Base-by-base conservation (phyloP, 1,284 basidiomycete genomes). In the Papiliotrema laurentii region DNA sequence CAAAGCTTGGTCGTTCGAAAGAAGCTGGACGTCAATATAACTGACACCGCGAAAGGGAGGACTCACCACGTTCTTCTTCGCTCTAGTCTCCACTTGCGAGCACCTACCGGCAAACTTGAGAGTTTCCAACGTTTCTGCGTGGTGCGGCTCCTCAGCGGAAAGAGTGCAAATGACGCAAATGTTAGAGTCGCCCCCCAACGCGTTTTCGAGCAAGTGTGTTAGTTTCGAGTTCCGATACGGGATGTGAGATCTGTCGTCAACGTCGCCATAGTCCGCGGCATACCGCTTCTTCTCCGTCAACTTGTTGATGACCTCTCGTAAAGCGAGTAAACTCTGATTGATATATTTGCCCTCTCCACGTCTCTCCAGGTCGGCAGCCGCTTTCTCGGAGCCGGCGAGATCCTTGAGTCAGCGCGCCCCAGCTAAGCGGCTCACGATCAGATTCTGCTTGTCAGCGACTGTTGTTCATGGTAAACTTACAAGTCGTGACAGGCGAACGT, bases 131-230 rank as follows among this genome's bases (percentile, higher is more conserved):
- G 77, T 79, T 58, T 81, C 80, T 14, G 72, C 61, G n/a, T 75
- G 75, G 51, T 80, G 78, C 26, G 74, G 69, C 22, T 69, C 64
- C 40, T 78, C 76, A 2, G 61, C 67, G 0, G 71, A 72, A 58
- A 72, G 55, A 51, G 80, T 81, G 63, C 79, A 80, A 50, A 81
- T 76, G 22, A 81, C 78, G 16, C 78, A 78, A 44, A 81, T 77
- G 45, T 77, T 75, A 2, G 79, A 79, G 51, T 80, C 79, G 18
- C 79, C 80, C 3, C 75, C 76, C 5, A 81, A 67, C 0, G 79
- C 79, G 33, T 79, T 79, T 63, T 80, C 78, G 7, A 80, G 69
- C 18, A 80, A 64, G 24, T 79, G 74, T 0, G 77, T 79, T 42
- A 75, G 65, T 47, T 81, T 80, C 16, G 77, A 79, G 56, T 80